A percentile compares a stretch with the other conserved stretches of the same genome.
Conservation (phyloP, 345 rosid species). For the Mercurialis annua region DNA sequence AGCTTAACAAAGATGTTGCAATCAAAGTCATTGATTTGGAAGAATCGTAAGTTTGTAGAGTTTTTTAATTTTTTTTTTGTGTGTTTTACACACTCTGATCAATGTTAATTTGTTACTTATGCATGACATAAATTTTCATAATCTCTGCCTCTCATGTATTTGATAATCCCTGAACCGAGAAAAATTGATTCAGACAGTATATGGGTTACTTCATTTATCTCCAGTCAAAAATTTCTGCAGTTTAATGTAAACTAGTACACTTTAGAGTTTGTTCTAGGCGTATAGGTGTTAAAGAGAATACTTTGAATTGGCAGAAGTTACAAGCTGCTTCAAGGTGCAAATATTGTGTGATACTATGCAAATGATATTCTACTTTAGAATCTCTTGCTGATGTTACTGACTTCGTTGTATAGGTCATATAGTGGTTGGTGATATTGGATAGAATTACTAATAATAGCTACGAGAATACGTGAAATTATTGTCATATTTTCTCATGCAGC, state of each 20-base stretch:
- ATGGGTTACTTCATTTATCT: background rate
- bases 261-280: background rate
- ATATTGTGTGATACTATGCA: background rate
- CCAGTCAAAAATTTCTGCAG: background rate
- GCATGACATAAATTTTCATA: background rate
- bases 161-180: background rate
- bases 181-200: background rate
- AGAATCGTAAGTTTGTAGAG: slow-evolving; percentile 76
- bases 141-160: background rate
- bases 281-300: background rate
- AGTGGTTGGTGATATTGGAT: slow-evolving; percentile 2
- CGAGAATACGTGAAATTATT: slow-evolving; percentile 3
- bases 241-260: background rate
- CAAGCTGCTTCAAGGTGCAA: slow-evolving; percentile 1
- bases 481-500: background rate
- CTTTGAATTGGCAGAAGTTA: background rate
- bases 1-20: slow-evolving; percentile 93
- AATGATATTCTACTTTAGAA: background rate
- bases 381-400: slow-evolving; percentile 6
- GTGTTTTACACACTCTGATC: background rate
- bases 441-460: background rate
- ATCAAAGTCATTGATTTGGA: slow-evolving; percentile 98
- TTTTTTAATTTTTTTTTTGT: slow-evolving; percentile 3
- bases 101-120: too few species aligned
- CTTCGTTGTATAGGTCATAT: background rate